These are phyloP conservation scores for Drechslera avenae DNA, from an alignment of 2,329 filamentous ascomycete species.

Conservation along the genomic window DNA sequence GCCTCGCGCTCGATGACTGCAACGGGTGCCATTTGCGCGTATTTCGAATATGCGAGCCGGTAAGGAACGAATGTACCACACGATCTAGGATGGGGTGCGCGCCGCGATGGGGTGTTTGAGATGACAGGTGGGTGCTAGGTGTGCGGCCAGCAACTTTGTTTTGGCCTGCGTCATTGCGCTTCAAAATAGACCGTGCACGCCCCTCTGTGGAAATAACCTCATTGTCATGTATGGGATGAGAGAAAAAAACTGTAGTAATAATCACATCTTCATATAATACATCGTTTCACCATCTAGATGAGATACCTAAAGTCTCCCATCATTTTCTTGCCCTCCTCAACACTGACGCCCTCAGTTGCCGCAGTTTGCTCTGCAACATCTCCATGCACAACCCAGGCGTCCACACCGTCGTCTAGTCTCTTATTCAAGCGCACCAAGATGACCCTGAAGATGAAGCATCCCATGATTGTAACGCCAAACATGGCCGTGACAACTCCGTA, in stretches of 20 bases:
- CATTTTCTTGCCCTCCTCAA: constrained; percentile 37
- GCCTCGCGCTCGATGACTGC: constrained; percentile 35
- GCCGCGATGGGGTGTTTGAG: constrained; percentile 1
- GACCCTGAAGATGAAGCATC: constrained; percentile 49
- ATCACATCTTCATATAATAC: no score
- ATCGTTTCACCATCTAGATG: constrained; percentile 16
- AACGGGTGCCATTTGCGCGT: constrained; percentile 31
- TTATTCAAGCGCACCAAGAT: constrained; percentile 39
- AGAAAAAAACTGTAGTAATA: no score
- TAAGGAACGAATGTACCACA: background rate
- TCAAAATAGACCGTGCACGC: background rate
- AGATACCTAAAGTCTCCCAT: constrained; percentile 43
- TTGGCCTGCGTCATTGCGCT: constrained; percentile 11
- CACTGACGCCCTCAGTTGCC: constrained; percentile 31
- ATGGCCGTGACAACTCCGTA: constrained; percentile 69
- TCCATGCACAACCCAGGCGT: constrained; percentile 33
- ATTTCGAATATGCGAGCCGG: constrained; percentile 2
- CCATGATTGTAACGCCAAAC: constrained; percentile 64
- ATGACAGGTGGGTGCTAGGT: constrained; percentile 2
- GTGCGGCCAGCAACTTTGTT: constrained; percentile 21
- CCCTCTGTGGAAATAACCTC: no score
- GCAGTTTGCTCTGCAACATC: constrained; percentile 42
- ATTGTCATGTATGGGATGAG: no score
- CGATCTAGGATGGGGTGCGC: constrained; percentile 6
- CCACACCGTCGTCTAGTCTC: constrained; percentile 39